Evolutionary conservation across 2,329 filamentous ascomycete species (phyloP), one percentile per base, ranked within the genome.

Genomic region (Gaeumannomyces tritici): DNA sequence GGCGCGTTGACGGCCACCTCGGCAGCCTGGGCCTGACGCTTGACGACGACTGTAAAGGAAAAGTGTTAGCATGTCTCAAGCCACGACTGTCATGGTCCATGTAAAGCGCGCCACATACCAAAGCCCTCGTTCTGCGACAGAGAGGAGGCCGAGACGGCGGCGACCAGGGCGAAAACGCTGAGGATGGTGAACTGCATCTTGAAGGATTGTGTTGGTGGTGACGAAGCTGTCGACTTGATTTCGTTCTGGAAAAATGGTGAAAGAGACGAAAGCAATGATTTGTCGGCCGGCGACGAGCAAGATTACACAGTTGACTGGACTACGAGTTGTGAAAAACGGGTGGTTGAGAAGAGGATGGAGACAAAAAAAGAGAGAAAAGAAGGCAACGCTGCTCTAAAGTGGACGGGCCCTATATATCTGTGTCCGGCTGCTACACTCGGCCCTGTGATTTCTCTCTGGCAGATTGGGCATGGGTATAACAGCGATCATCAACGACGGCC

Each of bases 151-250:
- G 74, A 70, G 60, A 68, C 73, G 63, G 79, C 81, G 68, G 79
- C 70, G 67, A 75, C 79, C 68, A 77, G 73, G 62, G 78, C 73
- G 71, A 76, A 73, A 65, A 84, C 71, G 65, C 80, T 73, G 68
- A 77, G 74, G 65, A 78, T 65, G 64, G 78, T 76, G 77, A 79
- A 79, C 76, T 83, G 79, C 82, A 84, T 84, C 64, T 76, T 83
- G 77, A 73, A 70, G 24, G 58, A 29, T 26, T 57, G 51, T 27
- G 15, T 57, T 65, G 67, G 69, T 67, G 63, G 60, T 47, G 33
- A 28, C 35, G 58, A 51, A n/a, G 42, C 42, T 51, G 42, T 51
- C 42, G 42, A 51, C 42, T n/a, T 51, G 42, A 7, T n/a, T 51
- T 51, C 42, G 42, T n/a, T 27, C 21, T 24, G 28, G 31, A n/a